Evolutionary conservation across 2,329 filamentous ascomycete genomes (phyloP), one percentile per base, ranked within the genome.

Genomic region (Xylariaceae sp.): DNA sequence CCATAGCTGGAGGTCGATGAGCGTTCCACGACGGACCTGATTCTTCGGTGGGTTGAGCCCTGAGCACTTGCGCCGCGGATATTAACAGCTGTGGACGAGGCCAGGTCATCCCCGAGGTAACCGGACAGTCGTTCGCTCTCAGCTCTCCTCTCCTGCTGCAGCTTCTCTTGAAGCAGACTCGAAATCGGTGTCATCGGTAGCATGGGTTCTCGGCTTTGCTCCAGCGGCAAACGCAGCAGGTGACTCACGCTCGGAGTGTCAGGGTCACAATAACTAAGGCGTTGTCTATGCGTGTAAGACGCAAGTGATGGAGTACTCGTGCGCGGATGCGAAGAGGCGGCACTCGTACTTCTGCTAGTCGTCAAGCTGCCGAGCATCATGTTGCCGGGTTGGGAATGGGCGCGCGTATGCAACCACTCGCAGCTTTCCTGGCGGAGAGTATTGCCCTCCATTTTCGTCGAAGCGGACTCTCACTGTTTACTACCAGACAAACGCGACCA

Each of bases 81-180:
- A 15, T 81, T 77, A 4, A 72, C 65, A 0, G 76, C 63, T 10
- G 23, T 30, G 23, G 68, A 76, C 0, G 73, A 68, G 51, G 70
- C 73, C 63, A 77, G 71, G 52, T 69, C 69, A 18, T 77, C 70
- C 55, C 73, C 73, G 9, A 72, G 64, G 35, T 72, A 73, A 17
- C 74, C 73, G 2, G 75, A 71, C 15, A 73, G 66, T 51, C 77
- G 76, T 47, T 81, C 79, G 53, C 74, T 75, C 64, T 84, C 82
- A 0, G 76, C 74, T 56, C 72, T 77, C 39, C 82, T 77, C 64
- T 82, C 79, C 34, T 73, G 78, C 52, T 79, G 77, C n/a, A 85
- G 71, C 62, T 76, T 80, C 66, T 84, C 82, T 51, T 83, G 82
- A 2, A 85, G 73, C 54, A 83, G 80, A 13, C 73, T 77, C 0